phyloP scores from a whole-genome alignment of 306 rosid species.

The Geum urbanum region DNA sequence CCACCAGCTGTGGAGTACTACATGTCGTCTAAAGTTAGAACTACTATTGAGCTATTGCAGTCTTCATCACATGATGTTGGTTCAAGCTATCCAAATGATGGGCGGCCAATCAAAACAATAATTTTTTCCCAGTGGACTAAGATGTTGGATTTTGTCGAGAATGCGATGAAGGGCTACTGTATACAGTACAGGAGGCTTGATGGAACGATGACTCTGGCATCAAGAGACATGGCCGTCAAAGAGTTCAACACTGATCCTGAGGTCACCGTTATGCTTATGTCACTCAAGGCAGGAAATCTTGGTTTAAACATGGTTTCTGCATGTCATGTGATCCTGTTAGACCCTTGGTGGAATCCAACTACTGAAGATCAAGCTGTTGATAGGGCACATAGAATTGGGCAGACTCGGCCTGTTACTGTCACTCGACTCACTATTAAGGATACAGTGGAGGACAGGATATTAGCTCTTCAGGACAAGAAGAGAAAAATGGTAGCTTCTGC shows the following conservation, averaged over 20 bases:
- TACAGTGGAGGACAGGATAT: slow-evolving; percentile 90
- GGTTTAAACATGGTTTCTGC: no score
- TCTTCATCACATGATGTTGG: slow-evolving; percentile 35
- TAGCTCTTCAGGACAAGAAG: slow-evolving; percentile 93
- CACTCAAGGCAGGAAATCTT: slow-evolving; percentile 51
- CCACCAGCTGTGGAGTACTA: slow-evolving; percentile 45
- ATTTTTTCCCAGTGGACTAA: slow-evolving; percentile 96
- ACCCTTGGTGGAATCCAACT: slow-evolving; percentile 29
- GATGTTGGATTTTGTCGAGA: slow-evolving; percentile 87
- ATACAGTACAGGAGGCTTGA: slow-evolving; percentile 77
- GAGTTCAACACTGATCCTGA: slow-evolving; percentile 75
- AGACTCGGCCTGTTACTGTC: slow-evolving; percentile 93
- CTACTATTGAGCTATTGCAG: slow-evolving; percentile 72
- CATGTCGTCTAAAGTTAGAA: slow-evolving; percentile 83
- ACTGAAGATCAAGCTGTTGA: slow-evolving; percentile 98
- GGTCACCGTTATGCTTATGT: slow-evolving; percentile 95
- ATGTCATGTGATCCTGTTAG: no score
- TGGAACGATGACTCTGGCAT: slow-evolving; percentile 72
- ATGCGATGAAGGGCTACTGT: slow-evolving; percentile 38
- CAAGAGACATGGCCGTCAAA: slow-evolving; percentile 86
- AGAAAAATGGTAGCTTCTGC: slow-evolving; percentile 26
- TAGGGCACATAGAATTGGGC: slow-evolving; percentile 95
- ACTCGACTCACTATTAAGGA: slow-evolving; percentile 77
- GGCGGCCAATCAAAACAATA: slow-evolving; percentile 66
- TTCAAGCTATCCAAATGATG: slow-evolving; percentile 46